phyloP scores from a whole-genome alignment of 768 basidiomycete genomes.

The Solioccasus polychromus region DNA sequence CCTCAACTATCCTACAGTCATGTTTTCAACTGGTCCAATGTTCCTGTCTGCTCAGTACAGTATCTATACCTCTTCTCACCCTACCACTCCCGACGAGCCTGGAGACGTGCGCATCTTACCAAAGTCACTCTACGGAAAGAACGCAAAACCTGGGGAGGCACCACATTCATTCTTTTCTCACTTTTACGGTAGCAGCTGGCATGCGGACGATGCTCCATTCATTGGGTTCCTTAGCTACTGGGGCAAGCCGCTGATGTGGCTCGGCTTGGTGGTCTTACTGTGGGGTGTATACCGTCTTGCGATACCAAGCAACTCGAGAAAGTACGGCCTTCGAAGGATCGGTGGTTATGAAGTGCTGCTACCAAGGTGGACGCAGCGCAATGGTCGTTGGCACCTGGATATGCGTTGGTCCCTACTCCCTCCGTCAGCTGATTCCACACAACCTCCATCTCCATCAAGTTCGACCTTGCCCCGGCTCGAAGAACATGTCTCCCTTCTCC shows the following conservation, averaged over 20 bases:
- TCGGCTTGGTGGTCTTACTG: slow-evolving; percentile 71
- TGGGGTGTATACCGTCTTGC: slow-evolving; percentile 59
- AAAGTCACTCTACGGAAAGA: slow-evolving; percentile 98
- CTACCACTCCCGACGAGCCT: slow-evolving; percentile 48
- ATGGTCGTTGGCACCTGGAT: slow-evolving; percentile 74
- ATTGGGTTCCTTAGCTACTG: slow-evolving; percentile 87
- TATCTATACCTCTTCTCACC: slow-evolving; percentile 71
- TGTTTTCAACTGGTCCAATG: slow-evolving; percentile 99
- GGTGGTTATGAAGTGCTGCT: slow-evolving; percentile 77
- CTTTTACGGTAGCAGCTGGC: slow-evolving; percentile 98
- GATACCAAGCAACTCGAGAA: slow-evolving; percentile 57
- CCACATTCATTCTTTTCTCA: slow-evolving; percentile 96
- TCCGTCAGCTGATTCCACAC: slow-evolving; percentile 37
- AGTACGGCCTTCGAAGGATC: slow-evolving; percentile 56
- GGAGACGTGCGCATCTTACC: slow-evolving; percentile 86
- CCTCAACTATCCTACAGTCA: slow-evolving; percentile 98
- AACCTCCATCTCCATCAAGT: slow-evolving; percentile 45
- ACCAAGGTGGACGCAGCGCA: slow-evolving; percentile 68
- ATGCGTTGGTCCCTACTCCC: slow-evolving; percentile 54
- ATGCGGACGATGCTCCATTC: slow-evolving; percentile 97
- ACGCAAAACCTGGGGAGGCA: slow-evolving; percentile 76
- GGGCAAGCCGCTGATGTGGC: slow-evolving; percentile 87
- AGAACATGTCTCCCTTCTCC: slow-evolving; percentile 51
- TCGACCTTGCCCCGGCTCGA: slow-evolving; percentile 49
- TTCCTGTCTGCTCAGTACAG: slow-evolving; percentile 95